phyloP scores from a whole-genome alignment of 2,329 filamentous ascomycete species.

The Alternaria infectoria region DNA sequence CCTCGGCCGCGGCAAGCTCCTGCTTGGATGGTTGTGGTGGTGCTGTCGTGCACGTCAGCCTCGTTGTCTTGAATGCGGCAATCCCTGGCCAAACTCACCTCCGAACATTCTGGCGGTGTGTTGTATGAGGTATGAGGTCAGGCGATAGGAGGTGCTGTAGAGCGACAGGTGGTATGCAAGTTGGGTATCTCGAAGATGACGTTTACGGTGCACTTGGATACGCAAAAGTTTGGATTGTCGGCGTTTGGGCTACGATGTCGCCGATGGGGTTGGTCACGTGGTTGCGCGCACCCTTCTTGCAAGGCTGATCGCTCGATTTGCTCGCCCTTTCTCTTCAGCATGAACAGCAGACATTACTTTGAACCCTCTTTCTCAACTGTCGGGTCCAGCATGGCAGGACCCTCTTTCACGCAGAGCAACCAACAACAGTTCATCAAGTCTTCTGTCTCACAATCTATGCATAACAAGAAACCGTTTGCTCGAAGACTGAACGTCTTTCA shows the following conservation, averaged over 20 bases:
- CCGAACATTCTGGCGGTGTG: conserved; percentile 58
- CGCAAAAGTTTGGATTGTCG: conserved; percentile 16
- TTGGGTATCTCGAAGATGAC: conserved; percentile 7
- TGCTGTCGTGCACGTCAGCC: conserved; percentile 52
- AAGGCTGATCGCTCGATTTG: background rate
- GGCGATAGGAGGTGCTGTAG: background rate
- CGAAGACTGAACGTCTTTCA: background rate
- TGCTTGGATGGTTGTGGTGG: conserved; percentile 73
- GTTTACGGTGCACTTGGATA: conserved; percentile 1
- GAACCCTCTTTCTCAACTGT: background rate
- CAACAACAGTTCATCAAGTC: background rate
- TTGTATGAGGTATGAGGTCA: background rate
- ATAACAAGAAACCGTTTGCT: background rate
- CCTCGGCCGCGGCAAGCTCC: conserved; percentile 70
- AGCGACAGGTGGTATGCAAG: conserved; percentile 1
- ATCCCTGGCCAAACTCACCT: conserved; percentile 46
- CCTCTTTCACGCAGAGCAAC: background rate
- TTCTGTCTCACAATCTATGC: background rate
- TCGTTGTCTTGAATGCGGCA: background rate
- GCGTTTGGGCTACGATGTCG: conserved; percentile 2
- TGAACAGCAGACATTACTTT: background rate
- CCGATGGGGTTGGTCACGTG: conserved; percentile 10
- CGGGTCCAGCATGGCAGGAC: background rate
- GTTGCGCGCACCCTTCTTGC: background rate
- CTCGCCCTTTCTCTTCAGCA: background rate